These are phyloP conservation scores for Osmanthus fragrans DNA, from an alignment of 257 asterid species.

Conservation along the genomic window DNA sequence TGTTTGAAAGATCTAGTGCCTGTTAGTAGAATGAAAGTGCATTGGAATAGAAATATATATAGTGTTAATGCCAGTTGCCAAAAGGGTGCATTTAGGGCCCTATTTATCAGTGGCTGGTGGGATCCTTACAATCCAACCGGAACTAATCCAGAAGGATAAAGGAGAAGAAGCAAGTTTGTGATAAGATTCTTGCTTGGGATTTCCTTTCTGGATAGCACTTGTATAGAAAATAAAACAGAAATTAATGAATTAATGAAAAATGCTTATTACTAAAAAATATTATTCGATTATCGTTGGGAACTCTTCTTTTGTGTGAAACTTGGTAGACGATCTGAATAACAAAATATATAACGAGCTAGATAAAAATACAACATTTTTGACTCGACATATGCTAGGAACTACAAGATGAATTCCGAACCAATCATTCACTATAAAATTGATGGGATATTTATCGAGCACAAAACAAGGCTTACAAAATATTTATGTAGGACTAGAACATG, in stretches of 20 bases:
- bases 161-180: not conserved
- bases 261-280: not conserved
- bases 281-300: not conserved
- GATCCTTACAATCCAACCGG: not conserved
- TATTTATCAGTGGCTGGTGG: not conserved
- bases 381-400: too few species aligned
- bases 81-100: not conserved
- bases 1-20: not conserved
- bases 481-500: too few species aligned
- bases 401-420: too few species aligned
- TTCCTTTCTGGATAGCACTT: not conserved
- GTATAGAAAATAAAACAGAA: not conserved
- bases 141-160: not conserved
- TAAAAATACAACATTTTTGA: too few species aligned
- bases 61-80: not conserved
- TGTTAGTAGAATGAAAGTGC: not conserved
- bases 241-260: not conserved
- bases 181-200: conserved; percentile 2
- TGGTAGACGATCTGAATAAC: too few species aligned
- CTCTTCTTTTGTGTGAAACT: too few species aligned
- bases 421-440: too few species aligned
- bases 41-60: not conserved
- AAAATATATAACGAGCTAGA: too few species aligned
- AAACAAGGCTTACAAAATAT: too few species aligned
- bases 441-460: too few species aligned